A percentile compares a stretch with the other conserved stretches of the same genome.
phyloP scores from a whole-genome alignment of 108 stramenopile genomes.

The Hondaea fermentalgiana region DNA sequence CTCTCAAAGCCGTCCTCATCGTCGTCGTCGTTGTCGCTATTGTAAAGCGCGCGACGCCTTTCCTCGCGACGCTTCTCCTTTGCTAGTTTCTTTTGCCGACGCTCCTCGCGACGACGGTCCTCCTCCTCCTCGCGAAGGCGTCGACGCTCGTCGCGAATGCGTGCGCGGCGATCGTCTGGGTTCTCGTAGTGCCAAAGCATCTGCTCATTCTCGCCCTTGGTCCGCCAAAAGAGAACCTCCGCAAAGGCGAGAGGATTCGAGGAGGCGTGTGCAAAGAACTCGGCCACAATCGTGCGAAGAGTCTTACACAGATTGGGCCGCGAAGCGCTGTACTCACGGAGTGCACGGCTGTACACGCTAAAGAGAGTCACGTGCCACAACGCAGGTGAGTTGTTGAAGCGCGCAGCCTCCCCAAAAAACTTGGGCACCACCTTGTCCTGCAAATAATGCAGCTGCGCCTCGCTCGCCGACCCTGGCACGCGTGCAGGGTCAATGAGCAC shows the following conservation, averaged over 20 bases:
- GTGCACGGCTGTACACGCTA: background rate
- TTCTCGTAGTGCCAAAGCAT: background rate
- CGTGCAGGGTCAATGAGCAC: background rate
- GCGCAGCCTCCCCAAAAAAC: background rate
- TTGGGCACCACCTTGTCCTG: background rate
- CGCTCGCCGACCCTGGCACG: background rate
- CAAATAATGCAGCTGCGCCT: background rate
- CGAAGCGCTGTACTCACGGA: background rate
- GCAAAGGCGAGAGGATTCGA: background rate
- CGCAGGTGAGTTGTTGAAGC: background rate
- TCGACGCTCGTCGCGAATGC: background rate
- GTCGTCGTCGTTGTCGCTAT: background rate
- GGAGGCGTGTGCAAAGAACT: background rate
- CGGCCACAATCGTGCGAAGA: background rate
- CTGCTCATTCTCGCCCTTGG: background rate
- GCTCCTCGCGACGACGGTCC: background rate
- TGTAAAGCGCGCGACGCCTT: background rate
- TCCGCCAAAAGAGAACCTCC: background rate
- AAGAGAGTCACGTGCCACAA: background rate
- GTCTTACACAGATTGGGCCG: background rate
- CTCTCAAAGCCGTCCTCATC: background rate
- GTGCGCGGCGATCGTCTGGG: background rate
- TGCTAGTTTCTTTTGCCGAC: background rate
- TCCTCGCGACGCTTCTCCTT: no score
- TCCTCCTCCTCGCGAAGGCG: background rate